Percentiles rank a stretch among this genome's conserved stretches.
Conservation (phyloP, 345 rosid genomes). For the Ailanthus altissimus region DNA sequence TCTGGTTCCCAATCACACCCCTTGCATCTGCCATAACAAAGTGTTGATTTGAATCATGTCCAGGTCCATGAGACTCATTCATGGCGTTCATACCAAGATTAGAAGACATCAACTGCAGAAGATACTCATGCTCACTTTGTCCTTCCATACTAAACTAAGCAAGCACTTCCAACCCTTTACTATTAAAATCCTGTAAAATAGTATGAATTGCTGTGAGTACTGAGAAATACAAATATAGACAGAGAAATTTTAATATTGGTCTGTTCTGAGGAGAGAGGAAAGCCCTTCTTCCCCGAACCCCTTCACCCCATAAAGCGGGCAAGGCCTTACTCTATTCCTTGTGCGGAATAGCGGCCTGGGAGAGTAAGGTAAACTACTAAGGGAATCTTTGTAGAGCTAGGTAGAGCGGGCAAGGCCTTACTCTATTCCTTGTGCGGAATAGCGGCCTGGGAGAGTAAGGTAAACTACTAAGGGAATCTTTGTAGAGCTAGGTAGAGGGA, state of each 20-base stretch:
- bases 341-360: no score
- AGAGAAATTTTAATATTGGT: not conserved
- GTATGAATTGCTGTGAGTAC: not conserved
- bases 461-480: no score
- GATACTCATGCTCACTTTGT: slow-evolving; percentile 20
- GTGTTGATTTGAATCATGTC: slow-evolving; percentile 19
- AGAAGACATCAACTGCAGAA: slow-evolving; percentile 23
- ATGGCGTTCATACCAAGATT: slow-evolving; percentile 23
- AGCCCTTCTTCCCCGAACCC: no score
- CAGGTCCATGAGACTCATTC: slow-evolving; percentile 27
- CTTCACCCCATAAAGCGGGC: no score
- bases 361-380: no score
- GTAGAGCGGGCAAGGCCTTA: no score
- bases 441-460: no score
- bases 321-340: no score
- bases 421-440: no score
- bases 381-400: no score
- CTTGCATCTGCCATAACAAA: slow-evolving; percentile 11
- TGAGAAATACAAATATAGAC: not conserved
- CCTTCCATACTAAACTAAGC: slow-evolving; percentile 32
- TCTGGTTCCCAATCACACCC: slow-evolving; percentile 12
- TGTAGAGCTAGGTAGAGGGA: no score
- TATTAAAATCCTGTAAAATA: slow-evolving; percentile 8
- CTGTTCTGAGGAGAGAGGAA: no score
- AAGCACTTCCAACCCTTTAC: not conserved